Evolutionary conservation across 371 early-diverging fungal genomes (phyloP).

Genomic region (Syncephalastrum racemosum): DNA sequence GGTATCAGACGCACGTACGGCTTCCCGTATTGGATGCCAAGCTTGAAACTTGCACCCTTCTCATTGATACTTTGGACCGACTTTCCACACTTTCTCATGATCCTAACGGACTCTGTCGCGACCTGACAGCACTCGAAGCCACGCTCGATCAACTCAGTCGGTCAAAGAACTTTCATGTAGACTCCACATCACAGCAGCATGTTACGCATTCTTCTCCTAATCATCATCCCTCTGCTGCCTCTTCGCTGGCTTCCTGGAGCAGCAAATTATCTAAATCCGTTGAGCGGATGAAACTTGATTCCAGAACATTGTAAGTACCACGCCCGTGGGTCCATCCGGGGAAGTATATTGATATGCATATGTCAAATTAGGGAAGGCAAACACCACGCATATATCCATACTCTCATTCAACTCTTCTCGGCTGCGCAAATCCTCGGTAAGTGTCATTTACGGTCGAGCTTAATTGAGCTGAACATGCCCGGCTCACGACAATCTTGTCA

Average conservation of each 20-base stretch:
- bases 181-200: constrained; percentile 10
- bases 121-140: constrained; percentile 18
- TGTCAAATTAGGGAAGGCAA: constrained; percentile 18
- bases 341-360: too few relatives aligned
- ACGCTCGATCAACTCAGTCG: constrained; percentile 7
- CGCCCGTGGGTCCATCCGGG: too few relatives aligned
- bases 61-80: constrained; percentile 19
- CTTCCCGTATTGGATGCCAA: constrained; percentile 30
- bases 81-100: constrained; percentile 18
- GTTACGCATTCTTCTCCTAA: constrained; percentile 16
- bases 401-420: constrained; percentile 27
- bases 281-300: constrained; percentile 30
- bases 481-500: constrained; percentile 5
- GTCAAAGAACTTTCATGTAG: neutral
- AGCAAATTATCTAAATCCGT: constrained; percentile 34
- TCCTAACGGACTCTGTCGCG: neutral
- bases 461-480: neutral
- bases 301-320: constrained; percentile 27
- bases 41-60: constrained; percentile 22
- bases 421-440: constrained; percentile 30
- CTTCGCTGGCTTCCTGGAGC: constrained; percentile 27
- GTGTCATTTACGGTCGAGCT: neutral
- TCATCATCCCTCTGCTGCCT: too few relatives aligned
- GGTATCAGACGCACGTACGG: constrained; percentile 33
- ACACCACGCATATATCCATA: constrained; percentile 26